A percentile compares a stretch with the other conserved stretches of the same genome.
These are phyloP conservation scores for Cyberlindnera meyerae DNA, from an alignment of 805 yeast genomes.

Conservation along the genomic window DNA sequence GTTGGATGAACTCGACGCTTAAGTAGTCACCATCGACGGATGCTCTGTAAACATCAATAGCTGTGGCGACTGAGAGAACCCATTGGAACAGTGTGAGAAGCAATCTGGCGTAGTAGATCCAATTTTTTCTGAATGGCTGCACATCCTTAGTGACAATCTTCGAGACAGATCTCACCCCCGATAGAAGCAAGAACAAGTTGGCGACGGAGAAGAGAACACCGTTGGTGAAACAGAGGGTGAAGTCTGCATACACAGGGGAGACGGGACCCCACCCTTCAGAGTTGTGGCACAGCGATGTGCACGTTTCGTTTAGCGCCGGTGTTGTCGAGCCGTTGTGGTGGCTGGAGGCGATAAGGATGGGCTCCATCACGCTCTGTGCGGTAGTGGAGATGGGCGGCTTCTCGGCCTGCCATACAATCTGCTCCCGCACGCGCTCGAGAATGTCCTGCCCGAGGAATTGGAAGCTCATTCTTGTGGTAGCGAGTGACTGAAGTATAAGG, in stretches of 20 bases:
- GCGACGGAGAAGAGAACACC: conserved; percentile 42
- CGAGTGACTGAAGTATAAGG: too few relatives aligned
- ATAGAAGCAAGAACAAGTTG: conserved; percentile 38
- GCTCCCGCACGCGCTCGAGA: conserved; percentile 1
- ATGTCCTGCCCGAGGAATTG: background rate
- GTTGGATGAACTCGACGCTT: conserved; percentile 31
- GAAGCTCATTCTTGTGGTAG: conserved; percentile 1
- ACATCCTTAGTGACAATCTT: conserved; percentile 17
- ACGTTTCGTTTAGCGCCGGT: conserved; percentile 6
- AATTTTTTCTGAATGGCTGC: conserved; percentile 34
- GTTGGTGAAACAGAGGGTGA: conserved; percentile 56
- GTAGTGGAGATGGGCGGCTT: too few relatives aligned
- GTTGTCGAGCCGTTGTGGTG: background rate
- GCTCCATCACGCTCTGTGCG: too few relatives aligned
- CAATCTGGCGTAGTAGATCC: conserved; percentile 33
- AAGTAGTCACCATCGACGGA: conserved; percentile 9
- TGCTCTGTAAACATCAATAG: conserved; percentile 16
- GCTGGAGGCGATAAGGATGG: background rate
- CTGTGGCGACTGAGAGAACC: conserved; percentile 23
- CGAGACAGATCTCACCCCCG: conserved; percentile 37
- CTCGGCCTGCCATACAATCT: background rate
- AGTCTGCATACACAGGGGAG: conserved; percentile 42
- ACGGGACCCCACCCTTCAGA: conserved; percentile 41
- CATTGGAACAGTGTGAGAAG: conserved; percentile 30
- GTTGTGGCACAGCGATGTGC: conserved; percentile 22